Base-by-base conservation (phyloP, 208 protist species). In the Leishmania tropica region DNA sequence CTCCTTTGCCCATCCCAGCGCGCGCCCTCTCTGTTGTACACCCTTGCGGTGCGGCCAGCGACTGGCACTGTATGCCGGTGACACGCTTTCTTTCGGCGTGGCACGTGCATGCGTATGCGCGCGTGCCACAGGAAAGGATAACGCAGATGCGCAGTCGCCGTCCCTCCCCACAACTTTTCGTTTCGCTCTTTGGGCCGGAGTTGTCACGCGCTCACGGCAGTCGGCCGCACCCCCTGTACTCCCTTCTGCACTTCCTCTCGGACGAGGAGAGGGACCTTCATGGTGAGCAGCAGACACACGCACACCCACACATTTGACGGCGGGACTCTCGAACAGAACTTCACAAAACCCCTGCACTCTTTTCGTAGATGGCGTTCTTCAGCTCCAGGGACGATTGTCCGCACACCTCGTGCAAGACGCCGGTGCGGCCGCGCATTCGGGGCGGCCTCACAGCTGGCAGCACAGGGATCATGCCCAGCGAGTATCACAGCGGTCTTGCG, bases 391-490 rank as follows among this genome's bases (percentile, higher is more conserved):
- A 80, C 21, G 68, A 75, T 21, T 58, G 65, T 6, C 81, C 45
- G 47, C 81, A 15, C 62, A 79, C 80, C 47, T 78, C 71, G 67
- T 79, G 84, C 64, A 74, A 64, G 19, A 72, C 64, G 35, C 35
- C 79, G 11, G 65, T 79, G 72, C 76, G 72, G 54, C 74, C 74
- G 40, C 75, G 75, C 24, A 51, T 53, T 24, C 76, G 78, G 4
- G 81, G 60, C 60, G 79, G 87, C 47, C 84, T 89, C 62, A 73
- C 56, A 3, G 21, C 80, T 54, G 83, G 83, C 67, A 10, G 17
- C 56, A 79, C 81, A 8, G 87, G 90, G 48, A 31, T 93, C n/a
- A 85, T 83, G 70, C 84, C 89, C 19, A 76, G 68, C 24, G 65
- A 35, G 21, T 1, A 62, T 47, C 73, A 87, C 67, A 51, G 72